Base-by-base conservation (phyloP, 2,329 filamentous ascomycete genomes). In the Pseudocercospora musae region DNA sequence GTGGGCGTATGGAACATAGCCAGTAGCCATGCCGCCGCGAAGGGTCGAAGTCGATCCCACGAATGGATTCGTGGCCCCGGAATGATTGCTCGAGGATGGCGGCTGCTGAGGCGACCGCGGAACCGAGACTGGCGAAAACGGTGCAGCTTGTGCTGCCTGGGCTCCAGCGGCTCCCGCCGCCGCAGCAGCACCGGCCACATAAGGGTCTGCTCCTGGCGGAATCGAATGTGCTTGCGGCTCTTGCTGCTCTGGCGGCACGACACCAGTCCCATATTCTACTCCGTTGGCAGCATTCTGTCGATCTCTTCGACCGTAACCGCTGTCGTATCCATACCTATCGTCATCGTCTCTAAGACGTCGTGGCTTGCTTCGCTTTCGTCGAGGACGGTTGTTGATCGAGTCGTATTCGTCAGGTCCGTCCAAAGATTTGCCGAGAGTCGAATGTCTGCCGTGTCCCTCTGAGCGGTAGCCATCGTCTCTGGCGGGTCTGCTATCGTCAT, bases 1-100 rank as follows among this genome's bases (percentile, higher is more conserved):
- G 59, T 75, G 60, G 23, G 73, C 68, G 50, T 76, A 76, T 7
- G 74, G 74, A 2, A 75, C 69, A 52, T 76, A 76, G 49, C 71
- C 69, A 42, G 65, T 66, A 15, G 67, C 65, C 59, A 70, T 64
- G 40, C 61, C 67, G 27, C 62, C 67, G 40, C 63, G 67, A 54
- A 63, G 57, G 18, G 59, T 69, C 42, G 66, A 68, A 31, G 66
- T 69, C 44, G 62, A 69, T n/a, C 58, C 62, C 56, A 48, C 57
- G 55, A 29, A 52, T 56, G 48, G 60, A 50, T 57, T 57, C 40
- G 50, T 62, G 50, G 50, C 58, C 13, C 46, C 55, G 11, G 52
- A 58, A 15, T 59, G 44, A 18, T 58, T 62, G 55, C 57, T 53
- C 18, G 55, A 40, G 3, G 37, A 57, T 37, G 58, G 54, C 31